phyloP scores from a whole-genome alignment of 371 early-diverging fungal species.

The Apophysomyces elegans region DNA sequence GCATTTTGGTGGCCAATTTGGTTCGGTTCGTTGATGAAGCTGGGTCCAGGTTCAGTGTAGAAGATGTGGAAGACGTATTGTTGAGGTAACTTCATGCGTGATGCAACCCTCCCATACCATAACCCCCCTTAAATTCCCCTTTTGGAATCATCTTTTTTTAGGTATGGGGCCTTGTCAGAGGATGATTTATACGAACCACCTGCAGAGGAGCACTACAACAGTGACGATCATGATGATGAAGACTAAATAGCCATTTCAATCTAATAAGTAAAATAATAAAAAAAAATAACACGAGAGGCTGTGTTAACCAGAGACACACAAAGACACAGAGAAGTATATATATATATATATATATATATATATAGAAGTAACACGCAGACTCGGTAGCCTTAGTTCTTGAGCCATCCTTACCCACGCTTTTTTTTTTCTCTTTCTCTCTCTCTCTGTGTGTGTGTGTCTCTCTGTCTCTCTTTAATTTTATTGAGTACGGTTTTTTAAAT shows the following conservation, averaged over 20 bases:
- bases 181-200: slow-evolving; percentile 38
- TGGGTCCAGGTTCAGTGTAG: slow-evolving; percentile 38
- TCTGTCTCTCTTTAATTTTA: background rate
- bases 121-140: slow-evolving; percentile 7
- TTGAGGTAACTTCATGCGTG: slow-evolving; percentile 34
- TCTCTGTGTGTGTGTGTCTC: background rate
- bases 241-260: background rate
- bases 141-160: slow-evolving; percentile 15
- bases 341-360: too few species aligned
- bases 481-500: background rate
- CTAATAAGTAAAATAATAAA: background rate
- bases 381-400: background rate
- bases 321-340: too few species aligned
- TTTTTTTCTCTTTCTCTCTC: background rate
- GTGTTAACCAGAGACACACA: background rate
- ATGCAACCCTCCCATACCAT: slow-evolving; percentile 10
- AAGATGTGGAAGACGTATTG: slow-evolving; percentile 45
- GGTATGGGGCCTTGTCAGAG: slow-evolving; percentile 40
- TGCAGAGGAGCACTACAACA: background rate
- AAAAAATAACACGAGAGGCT: background rate
- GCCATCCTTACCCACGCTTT: background rate
- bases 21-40: slow-evolving; percentile 53
- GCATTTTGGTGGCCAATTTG: slow-evolving; percentile 52
- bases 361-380: too few species aligned
- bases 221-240: slow-evolving; percentile 20